phyloP scores from a whole-genome alignment of 1,284 basidiomycete species.

The Violaceomyces palustris region DNA sequence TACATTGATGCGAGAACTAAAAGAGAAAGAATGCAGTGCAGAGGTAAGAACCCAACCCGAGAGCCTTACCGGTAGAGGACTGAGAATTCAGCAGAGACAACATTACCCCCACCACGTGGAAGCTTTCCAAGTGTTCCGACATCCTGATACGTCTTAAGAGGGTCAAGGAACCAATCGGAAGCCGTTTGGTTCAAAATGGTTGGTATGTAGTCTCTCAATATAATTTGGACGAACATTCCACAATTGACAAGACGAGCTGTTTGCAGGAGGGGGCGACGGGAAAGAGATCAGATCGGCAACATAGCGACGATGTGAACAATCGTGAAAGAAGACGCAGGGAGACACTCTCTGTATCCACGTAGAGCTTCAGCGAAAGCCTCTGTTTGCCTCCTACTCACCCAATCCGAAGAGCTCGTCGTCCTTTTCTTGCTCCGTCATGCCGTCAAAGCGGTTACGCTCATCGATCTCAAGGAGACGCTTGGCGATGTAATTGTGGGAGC shows the following conservation, averaged over 20 bases:
- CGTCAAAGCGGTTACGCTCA: constrained; percentile 23
- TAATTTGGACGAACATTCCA: constrained; percentile 27
- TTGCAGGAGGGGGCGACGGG: no score
- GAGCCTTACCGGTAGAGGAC: constrained; percentile 14
- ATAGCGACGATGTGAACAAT: no score
- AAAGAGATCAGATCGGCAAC: background rate
- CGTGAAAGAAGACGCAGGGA: no score
- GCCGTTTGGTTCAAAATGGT: constrained; percentile 41
- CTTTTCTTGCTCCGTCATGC: constrained; percentile 16
- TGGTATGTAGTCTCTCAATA: constrained; percentile 40
- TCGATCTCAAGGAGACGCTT: constrained; percentile 61
- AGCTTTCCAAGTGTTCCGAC: constrained; percentile 18
- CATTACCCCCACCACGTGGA: constrained; percentile 35
- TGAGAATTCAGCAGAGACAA: constrained; percentile 35
- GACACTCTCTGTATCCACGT: no score
- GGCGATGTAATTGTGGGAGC: constrained; percentile 70
- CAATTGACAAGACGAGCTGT: constrained; percentile 25
- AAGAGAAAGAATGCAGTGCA: no score
- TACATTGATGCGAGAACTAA: no score
- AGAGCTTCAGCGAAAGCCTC: no score
- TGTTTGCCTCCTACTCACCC: no score
- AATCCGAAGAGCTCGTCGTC: constrained; percentile 38
- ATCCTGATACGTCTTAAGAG: constrained; percentile 27
- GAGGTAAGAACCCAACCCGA: no score
- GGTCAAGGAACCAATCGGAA: constrained; percentile 35